These are phyloP conservation scores for Candida pseudoviswanathii DNA, from an alignment of 1,139 yeast species.

Conservation along the genomic window DNA sequence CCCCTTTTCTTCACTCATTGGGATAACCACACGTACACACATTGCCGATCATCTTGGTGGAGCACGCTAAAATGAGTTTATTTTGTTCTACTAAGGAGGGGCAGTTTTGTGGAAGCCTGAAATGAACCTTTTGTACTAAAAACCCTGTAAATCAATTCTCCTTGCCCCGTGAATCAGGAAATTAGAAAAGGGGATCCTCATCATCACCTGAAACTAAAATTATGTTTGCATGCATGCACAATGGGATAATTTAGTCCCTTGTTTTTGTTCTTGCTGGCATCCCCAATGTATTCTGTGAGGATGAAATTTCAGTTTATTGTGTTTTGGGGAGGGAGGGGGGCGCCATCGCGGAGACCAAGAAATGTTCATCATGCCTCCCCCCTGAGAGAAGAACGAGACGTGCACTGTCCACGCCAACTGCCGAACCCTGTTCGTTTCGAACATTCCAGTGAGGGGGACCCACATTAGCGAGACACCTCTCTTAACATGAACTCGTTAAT, in stretches of 20 bases:
- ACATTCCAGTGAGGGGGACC: too few relatives aligned
- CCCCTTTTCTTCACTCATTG: not conserved
- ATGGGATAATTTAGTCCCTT: not conserved
- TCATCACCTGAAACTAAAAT: not conserved
- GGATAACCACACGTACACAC: not conserved
- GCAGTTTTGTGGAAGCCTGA: not conserved
- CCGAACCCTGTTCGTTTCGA: too few relatives aligned
- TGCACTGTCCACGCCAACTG: too few relatives aligned
- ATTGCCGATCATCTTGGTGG: not conserved
- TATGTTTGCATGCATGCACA: not conserved
- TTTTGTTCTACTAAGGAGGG: not conserved
- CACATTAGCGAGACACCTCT: not conserved
- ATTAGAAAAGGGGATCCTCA: not conserved
- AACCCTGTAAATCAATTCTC: conserved; percentile 1
- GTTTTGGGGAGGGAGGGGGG: too few relatives aligned
- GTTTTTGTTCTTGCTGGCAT: not conserved
- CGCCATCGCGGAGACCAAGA: too few relatives aligned
- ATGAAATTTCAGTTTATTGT: too few relatives aligned
- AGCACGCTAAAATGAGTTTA: too few relatives aligned
- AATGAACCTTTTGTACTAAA: not conserved
- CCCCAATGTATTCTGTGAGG: not conserved
- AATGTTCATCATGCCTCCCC: too few relatives aligned
- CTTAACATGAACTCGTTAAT: not conserved
- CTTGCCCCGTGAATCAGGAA: not conserved
- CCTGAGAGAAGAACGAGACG: too few relatives aligned